Base-by-base conservation (phyloP, 2,329 filamentous ascomycete genomes). In the Penicillium sp. region DNA sequence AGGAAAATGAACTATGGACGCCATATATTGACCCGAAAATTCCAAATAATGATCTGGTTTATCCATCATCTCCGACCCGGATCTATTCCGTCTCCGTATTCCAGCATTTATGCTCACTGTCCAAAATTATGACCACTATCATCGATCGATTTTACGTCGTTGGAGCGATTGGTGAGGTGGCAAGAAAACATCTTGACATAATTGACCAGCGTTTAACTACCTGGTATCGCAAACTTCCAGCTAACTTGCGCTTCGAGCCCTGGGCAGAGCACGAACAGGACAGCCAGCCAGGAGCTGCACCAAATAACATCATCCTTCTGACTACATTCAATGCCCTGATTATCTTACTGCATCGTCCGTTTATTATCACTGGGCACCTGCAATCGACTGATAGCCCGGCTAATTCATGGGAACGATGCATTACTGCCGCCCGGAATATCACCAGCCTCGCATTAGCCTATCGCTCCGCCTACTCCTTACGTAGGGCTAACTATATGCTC, bases 281-380 rank as follows among this genome's bases (percentile, higher is more conserved):
- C 9, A 50, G 58, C 16, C 58, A 59, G 35, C 51, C 56, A 23
- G 58, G 63, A 9, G 16, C 39, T 43, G 62, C 66, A 6, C 69
- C 70, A 14, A 75, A 73, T 55, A 57, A 70, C n/a, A 69, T 75
- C 53, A 66, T 69, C 21, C 53, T 75, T 16, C 67, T 70, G 52
- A 65, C 65, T 19, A 67, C 72, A 63, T 80, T 78, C 59, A 68
- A 80, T 57, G 73, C 77, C 4, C 69, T 81, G 13, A 70, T 73
- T 10, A 80, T 81, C 46, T 68, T 81, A 0, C 71, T 81, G 10
- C 77, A 81, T 55, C 75, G 78, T 1, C 77, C 79, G 1, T 80
- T 80, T 60, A 70, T 79, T 0, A 72, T 63, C 4, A 63, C 69
- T 45, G 69, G 69, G 10, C 69, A 74, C 52, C 61, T 71, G 4